Evolutionary conservation across 1,284 basidiomycete species (phyloP).

Genomic region (Tetrapyrgos nigripes): DNA sequence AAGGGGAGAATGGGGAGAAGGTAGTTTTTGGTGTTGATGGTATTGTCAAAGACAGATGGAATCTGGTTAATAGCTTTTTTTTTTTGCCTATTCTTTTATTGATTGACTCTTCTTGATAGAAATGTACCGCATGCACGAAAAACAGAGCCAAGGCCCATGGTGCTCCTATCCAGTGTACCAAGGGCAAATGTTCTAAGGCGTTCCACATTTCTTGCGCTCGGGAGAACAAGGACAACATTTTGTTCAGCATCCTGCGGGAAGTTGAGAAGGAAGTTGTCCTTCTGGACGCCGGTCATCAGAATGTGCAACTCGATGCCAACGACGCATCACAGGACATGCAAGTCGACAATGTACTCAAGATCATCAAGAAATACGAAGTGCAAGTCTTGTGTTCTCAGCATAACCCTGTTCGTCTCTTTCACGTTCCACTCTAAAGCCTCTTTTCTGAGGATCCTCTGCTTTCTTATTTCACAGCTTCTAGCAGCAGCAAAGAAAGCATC

Average conservation of each 20-base stretch:
- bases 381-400: slow-evolving; percentile 82
- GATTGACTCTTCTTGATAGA: slow-evolving; percentile 52
- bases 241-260: slow-evolving; percentile 67
- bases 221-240: slow-evolving; percentile 56
- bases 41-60: slow-evolving; percentile 91
- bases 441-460: slow-evolving; percentile 6
- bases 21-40: slow-evolving; percentile 83
- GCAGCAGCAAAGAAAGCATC: slow-evolving; percentile 74
- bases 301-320: neutral
- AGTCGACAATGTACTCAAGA: slow-evolving; percentile 53
- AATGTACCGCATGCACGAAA: slow-evolving; percentile 86
- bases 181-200: slow-evolving; percentile 91
- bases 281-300: slow-evolving; percentile 39
- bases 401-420: slow-evolving; percentile 70
- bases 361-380: slow-evolving; percentile 73
- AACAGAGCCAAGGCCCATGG: slow-evolving; percentile 75
- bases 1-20: slow-evolving; percentile 57
- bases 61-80: slow-evolving; percentile 60
- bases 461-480: slow-evolving; percentile 52
- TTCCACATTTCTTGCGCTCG: slow-evolving; percentile 93
- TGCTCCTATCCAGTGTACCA: slow-evolving; percentile 93
- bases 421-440: slow-evolving; percentile 1
- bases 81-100: slow-evolving; percentile 7
- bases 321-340: slow-evolving; percentile 20
- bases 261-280: slow-evolving; percentile 81